These are phyloP conservation scores for Tetratostichococcus sp. DNA, from an alignment of 139 green algal species.

Conservation along the genomic window DNA sequence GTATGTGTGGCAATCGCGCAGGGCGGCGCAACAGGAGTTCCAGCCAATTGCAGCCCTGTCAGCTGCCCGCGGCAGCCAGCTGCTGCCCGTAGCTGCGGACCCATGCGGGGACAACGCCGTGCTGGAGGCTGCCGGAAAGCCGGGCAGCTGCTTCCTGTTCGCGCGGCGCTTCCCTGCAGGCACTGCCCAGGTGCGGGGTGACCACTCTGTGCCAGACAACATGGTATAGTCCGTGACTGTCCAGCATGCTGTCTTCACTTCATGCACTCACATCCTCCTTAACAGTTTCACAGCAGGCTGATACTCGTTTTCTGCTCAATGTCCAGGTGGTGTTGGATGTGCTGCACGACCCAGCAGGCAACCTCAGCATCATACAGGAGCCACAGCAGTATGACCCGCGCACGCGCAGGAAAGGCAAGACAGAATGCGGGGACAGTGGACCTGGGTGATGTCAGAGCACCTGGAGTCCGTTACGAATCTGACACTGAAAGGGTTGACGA, in stretches of 20 bases:
- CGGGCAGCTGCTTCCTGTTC: not conserved
- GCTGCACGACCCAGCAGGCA: not conserved
- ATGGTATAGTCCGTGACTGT: too few species aligned
- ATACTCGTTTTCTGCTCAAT: not conserved
- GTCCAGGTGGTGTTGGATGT: not conserved
- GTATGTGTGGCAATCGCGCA: not conserved
- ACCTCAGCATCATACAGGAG: not conserved
- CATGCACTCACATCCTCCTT: too few species aligned
- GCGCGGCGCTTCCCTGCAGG: not conserved
- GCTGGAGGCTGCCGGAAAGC: too few species aligned
- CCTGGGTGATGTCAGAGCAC: too few species aligned
- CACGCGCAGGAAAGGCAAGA: not conserved
- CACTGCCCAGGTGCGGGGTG: not conserved
- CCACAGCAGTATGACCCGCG: not conserved
- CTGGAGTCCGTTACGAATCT: too few species aligned
- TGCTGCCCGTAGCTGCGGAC: not conserved
- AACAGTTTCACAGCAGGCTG: too few species aligned
- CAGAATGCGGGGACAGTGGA: not conserved
- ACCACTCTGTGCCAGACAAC: too few species aligned
- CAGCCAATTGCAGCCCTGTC: not conserved
- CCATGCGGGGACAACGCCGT: not conserved
- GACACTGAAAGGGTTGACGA: too few species aligned
- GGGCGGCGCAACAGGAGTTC: not conserved
- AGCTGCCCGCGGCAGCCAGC: not conserved
- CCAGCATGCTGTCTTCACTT: too few species aligned